Evolutionary conservation across 1,139 yeast species (phyloP), one percentile per base, ranked within the genome.

Genomic region (Wickerhamiella infanticola): DNA sequence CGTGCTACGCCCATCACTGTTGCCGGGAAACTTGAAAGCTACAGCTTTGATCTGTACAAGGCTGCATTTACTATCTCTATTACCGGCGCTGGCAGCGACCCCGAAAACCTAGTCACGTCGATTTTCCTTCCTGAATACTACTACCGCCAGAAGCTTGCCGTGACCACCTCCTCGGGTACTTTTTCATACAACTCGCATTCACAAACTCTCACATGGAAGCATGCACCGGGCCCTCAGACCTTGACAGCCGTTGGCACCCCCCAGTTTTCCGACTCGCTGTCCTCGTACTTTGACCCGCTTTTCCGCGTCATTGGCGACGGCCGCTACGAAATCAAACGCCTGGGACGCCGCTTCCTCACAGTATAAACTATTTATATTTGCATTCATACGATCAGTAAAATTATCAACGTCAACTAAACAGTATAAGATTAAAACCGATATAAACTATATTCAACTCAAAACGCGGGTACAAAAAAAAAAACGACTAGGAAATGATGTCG

Each of bases 61-160:
- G 59, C 58, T 3, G 42, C 44, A 3, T 65, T 63, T 52, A 49
- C 49, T 26, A 52, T 63, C 41, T 50, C 47, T 37, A 43, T 64
- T 5, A 31, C 54, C 11, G 23, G 36, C 5, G 26, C 23, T n/a
- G 31, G 50, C 48, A 29, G 37, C 31, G 45, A 40, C 9, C 50
- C 48, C 3, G 31, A 24, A 23, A 24, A 50, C 2, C 47, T 52
- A 0, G 77, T 81, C 1, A 77, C 88, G 0, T 63, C 72, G 39
- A 72, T 86, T 2, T 81, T 68, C 57, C 60, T 84, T 26, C 96
- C 96, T 0, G 67, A 69, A 41, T 73, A 77, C 70, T 94, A 86
- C 58, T 85, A 70, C 55, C 77, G 67, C 59, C 44, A 65, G 40
- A 68, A 71, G 55, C 67, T 72, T 44, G 74, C 70, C 37, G 68